Evolutionary conservation across 2,329 filamentous ascomycete genomes (phyloP).

Genomic region (Colletotrichum cereale): DNA sequence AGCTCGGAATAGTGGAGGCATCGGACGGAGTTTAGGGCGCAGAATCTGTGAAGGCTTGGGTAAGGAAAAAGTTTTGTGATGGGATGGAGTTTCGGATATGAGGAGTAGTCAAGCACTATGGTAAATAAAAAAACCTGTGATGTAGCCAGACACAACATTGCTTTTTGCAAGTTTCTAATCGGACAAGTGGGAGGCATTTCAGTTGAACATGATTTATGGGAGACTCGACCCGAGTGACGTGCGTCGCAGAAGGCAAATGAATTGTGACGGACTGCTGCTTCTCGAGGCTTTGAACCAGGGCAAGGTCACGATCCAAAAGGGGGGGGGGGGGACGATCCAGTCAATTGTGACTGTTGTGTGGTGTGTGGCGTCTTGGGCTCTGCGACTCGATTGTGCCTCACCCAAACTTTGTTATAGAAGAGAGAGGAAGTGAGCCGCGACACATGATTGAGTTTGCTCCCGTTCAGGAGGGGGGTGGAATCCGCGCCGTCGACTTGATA

Average conservation of each 20-base stretch:
- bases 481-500: not conserved
- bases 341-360: not conserved
- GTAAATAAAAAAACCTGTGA: not conserved
- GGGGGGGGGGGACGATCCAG: not conserved
- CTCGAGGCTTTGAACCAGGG: not conserved
- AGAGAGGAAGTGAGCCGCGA: not conserved
- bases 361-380: not conserved
- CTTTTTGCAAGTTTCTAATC: not conserved
- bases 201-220: not conserved
- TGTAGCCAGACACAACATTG: not conserved
- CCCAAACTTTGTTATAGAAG: not conserved
- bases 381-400: not conserved
- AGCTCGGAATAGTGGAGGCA: not conserved
- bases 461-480: not conserved
- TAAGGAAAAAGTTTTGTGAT: not conserved
- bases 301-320: not conserved
- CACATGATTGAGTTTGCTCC: conserved; percentile 5
- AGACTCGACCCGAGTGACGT: not conserved
- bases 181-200: not conserved
- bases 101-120: not conserved
- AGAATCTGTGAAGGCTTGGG: not conserved
- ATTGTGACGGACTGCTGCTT: not conserved
- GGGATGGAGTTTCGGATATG: conserved; percentile 11
- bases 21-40: not conserved
- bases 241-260: not conserved